These are phyloP conservation scores for Jatropha podagrica DNA, from an alignment of 441 rosid species.

Conservation along the genomic window DNA sequence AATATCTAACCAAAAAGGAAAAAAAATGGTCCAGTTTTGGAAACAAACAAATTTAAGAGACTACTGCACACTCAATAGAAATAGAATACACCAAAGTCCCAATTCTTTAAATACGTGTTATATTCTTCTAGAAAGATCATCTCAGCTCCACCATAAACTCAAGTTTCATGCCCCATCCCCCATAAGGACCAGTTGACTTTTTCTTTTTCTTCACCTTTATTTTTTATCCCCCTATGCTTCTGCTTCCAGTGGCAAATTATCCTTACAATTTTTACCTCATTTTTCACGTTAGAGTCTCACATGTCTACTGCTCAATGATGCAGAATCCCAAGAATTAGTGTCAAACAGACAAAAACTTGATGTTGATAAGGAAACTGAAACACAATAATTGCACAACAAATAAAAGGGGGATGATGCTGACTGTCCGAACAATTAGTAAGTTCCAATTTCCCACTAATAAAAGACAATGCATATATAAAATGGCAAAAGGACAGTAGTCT, in stretches of 20 bases:
- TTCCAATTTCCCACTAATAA: background rate
- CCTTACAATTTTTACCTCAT: background rate
- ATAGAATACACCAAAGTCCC: background rate
- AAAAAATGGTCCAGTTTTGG: background rate
- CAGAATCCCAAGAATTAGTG: no score
- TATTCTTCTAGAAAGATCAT: background rate
- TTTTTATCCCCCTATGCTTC: background rate
- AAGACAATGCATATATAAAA: background rate
- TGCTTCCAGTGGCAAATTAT: background rate
- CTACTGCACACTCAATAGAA: background rate
- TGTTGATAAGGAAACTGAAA: no score
- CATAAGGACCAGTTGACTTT: background rate
- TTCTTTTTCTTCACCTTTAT: background rate
- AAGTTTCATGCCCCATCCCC: background rate
- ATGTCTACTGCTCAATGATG: background rate
- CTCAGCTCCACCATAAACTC: background rate
- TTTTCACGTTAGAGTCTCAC: background rate
- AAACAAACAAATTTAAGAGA: background rate
- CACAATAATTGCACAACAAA: no score
- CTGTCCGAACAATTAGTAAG: background rate
- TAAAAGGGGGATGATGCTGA: no score
- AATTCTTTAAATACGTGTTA: background rate
- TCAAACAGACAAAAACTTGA: no score
- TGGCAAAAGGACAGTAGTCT: constrained; percentile 15
- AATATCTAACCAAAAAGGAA: background rate